Percentiles rank a stretch among this genome's conserved stretches.
phyloP scores from a whole-genome alignment of 495 filamentous ascomycete species.

The Tricharina praecox region DNA sequence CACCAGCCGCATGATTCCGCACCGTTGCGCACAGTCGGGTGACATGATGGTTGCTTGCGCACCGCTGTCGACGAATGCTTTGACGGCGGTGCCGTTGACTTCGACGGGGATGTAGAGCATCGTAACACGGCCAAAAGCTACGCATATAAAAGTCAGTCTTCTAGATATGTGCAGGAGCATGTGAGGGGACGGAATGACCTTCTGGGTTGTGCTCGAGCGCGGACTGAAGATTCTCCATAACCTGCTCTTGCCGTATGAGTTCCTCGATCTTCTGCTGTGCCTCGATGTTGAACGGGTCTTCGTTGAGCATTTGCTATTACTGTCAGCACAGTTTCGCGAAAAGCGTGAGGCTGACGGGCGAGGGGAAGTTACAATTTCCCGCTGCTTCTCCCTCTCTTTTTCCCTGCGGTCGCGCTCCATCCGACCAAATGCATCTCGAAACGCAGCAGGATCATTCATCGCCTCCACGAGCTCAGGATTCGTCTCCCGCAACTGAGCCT shows the following conservation, averaged over 20 bases:
- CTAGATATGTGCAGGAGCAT: neutral
- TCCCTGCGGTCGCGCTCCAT: constrained; percentile 52
- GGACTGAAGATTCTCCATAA: constrained; percentile 86
- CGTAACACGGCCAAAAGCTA: constrained; percentile 66
- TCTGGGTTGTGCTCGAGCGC: constrained; percentile 94
- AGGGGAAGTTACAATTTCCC: constrained; percentile 40
- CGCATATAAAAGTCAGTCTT: too few species aligned
- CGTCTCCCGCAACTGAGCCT: constrained; percentile 46
- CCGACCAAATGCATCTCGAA: constrained; percentile 48
- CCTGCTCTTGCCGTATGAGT: constrained; percentile 82
- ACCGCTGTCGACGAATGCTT: constrained; percentile 94
- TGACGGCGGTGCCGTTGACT: constrained; percentile 79
- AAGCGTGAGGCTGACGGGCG: neutral
- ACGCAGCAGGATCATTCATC: constrained; percentile 61
- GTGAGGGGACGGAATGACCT: constrained; percentile 36
- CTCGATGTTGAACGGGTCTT: constrained; percentile 80
- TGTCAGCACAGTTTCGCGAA: too few species aligned
- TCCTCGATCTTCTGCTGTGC: constrained; percentile 89
- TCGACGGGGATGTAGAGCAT: constrained; percentile 95
- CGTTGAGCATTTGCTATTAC: constrained; percentile 43
- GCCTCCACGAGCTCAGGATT: constrained; percentile 60
- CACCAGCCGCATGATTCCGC: constrained; percentile 93
- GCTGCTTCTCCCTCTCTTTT: constrained; percentile 53
- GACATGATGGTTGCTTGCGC: constrained; percentile 99
- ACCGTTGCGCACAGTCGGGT: constrained; percentile 70